These are phyloP conservation scores for Ophiostoma australiae DNA, from an alignment of 2,329 filamentous ascomycete species.

Conservation along the genomic window DNA sequence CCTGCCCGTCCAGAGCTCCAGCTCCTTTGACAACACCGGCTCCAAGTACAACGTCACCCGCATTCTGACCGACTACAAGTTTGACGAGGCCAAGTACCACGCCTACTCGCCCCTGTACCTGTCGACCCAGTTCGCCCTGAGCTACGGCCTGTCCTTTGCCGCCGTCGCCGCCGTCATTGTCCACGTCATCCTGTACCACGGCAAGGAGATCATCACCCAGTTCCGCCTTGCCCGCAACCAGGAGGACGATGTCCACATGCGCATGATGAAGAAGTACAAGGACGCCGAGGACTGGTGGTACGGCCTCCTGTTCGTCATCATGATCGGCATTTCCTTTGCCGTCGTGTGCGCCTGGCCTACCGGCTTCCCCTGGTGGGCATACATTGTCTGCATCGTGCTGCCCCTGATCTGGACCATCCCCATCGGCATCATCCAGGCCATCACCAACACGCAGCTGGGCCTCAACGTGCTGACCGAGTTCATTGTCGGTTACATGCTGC, in stretches of 20 bases:
- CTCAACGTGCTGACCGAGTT: constrained; percentile 71
- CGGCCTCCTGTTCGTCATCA: constrained; percentile 46
- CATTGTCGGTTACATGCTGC: constrained; percentile 69
- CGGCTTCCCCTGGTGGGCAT: constrained; percentile 55
- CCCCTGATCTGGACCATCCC: constrained; percentile 56
- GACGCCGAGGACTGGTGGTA: constrained; percentile 60
- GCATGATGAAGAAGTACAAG: constrained; percentile 56
- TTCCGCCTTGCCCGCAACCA: constrained; percentile 52
- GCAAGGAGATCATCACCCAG: constrained; percentile 50
- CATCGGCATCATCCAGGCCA: constrained; percentile 61
- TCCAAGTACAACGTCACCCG: constrained; percentile 53
- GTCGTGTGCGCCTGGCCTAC: constrained; percentile 52
- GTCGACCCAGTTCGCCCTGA: constrained; percentile 55
- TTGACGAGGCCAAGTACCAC: constrained; percentile 57
- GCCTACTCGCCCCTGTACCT: constrained; percentile 63
- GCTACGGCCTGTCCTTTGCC: constrained; percentile 54
- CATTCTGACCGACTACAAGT: constrained; percentile 56
- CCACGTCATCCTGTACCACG: constrained; percentile 53
- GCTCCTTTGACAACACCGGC: constrained; percentile 62
- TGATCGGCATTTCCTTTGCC: constrained; percentile 51
- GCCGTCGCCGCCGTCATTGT: constrained; percentile 57
- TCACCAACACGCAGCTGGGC: constrained; percentile 66
- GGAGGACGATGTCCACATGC: constrained; percentile 57
- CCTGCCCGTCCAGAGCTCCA: constrained; percentile 56
- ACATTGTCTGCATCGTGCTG: constrained; percentile 52